Base-by-base conservation (phyloP, 2,329 filamentous ascomycete species). In the Penicillium sp. region DNA sequence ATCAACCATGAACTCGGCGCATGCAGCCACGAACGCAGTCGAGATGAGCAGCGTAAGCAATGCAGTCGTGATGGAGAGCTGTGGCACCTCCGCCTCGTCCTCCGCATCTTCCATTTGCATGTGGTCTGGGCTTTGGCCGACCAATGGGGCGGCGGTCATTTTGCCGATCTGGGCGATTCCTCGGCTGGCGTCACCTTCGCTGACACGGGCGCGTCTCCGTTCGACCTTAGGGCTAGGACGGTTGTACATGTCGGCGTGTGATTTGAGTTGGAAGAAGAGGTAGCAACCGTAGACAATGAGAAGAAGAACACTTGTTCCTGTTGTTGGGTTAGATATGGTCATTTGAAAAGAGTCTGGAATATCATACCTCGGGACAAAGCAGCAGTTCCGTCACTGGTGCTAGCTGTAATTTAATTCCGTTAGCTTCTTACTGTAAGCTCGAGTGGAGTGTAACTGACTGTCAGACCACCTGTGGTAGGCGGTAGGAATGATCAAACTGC, bases 211-310 rank as follows among this genome's bases (percentile, higher is more conserved):
- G 24, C 56, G 57, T 39, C 73, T 69, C 65, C 84, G 90, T 3
- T 86, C 83, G 0, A 89, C 88, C 72, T 96, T 96, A 63, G 89
- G 81, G 60, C 87, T 89, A 32, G 89, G 85, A 48, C 85, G 85
- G 69, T 88, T 90, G 79, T 96, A 97, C 70, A 96, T 87, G 8
- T 78, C 78, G 22, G 82, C 81, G 72, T 97, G 92, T 0, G 92
- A 92, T 71, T 91, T 90, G 55, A 97, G 85, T 73, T 97, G 93
- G 79, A 97, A 97, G 73, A 90, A 82, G 2, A 97, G 85, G 67
- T 95, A 97, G 53, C 84, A 88, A 46, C 75, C 85, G 71, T 97
- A 97, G 9, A 95, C 88, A 44, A 95, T 70, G 1, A 97, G 81
- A 4, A 97, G 81, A 57, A 97, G 92, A 56, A 97, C 83, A 11